Evolutionary conservation across 2,329 filamentous ascomycete genomes (phyloP).

Genomic region (Ascochyta fabae): DNA sequence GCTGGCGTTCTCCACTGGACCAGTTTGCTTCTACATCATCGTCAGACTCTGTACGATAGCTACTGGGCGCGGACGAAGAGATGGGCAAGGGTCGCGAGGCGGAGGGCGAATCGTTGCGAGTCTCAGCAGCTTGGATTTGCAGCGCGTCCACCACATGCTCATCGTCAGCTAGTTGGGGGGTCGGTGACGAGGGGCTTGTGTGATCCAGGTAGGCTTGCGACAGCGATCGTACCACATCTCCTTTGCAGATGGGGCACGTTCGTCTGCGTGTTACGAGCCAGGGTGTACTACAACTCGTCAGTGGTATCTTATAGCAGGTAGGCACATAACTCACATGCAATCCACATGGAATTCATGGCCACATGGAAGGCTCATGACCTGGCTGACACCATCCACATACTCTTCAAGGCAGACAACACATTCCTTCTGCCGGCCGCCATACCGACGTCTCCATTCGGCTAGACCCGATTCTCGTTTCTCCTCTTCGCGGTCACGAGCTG

Average conservation of each 20-base stretch:
- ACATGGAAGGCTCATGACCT: conserved; percentile 96
- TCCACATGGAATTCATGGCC: conserved; percentile 97
- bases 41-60: conserved; percentile 12
- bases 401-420: conserved; percentile 97
- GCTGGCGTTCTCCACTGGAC: conserved; percentile 53
- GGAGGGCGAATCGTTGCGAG: conserved; percentile 56
- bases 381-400: conserved; percentile 91
- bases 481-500: conserved; percentile 49
- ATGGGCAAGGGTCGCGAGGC: conserved; percentile 57
- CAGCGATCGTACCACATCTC: conserved; percentile 76
- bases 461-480: conserved; percentile 61
- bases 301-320: conserved; percentile 5
- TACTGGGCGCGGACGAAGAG: conserved; percentile 19
- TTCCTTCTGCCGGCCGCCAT: conserved; percentile 74
- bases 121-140: conserved; percentile 54
- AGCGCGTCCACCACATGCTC: conserved; percentile 52
- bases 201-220: conserved; percentile 44
- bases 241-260: conserved; percentile 99
- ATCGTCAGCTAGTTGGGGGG: conserved; percentile 21
- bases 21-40: conserved; percentile 45
- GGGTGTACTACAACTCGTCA: conserved; percentile 71
- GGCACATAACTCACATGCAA: conserved; percentile 81
- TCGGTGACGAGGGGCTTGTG: conserved; percentile 29
- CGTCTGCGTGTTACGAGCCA: conserved; percentile 94
- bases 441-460: conserved; percentile 63